Conservation (phyloP, 768 basidiomycete species). For the Russula ochroleuca region DNA sequence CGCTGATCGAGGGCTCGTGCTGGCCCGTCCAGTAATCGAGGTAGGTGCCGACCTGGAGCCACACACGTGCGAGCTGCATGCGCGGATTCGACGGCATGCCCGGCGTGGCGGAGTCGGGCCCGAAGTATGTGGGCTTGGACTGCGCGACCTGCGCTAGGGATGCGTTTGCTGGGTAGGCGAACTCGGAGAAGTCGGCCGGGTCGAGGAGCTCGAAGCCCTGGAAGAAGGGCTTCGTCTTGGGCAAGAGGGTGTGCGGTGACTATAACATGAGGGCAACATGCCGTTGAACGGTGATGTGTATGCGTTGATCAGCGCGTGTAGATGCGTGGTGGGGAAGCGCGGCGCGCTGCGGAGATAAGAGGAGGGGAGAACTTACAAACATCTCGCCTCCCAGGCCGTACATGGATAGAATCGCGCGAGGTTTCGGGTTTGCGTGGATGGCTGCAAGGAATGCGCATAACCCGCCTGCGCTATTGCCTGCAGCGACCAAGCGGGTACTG, state of each 20-base stretch:
- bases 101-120: constrained; percentile 43
- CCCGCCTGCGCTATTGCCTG: constrained; percentile 59
- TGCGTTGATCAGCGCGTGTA: not conserved
- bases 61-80: constrained; percentile 53
- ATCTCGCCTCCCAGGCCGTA: constrained; percentile 65
- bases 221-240: constrained; percentile 50
- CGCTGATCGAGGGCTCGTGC: constrained; percentile 47
- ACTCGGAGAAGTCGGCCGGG: constrained; percentile 43
- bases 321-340: not conserved
- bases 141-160: constrained; percentile 35
- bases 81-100: constrained; percentile 61
- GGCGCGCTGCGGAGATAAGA: not conserved
- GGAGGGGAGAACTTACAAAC: constrained; percentile 34
- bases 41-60: constrained; percentile 53
- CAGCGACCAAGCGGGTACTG: constrained; percentile 43
- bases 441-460: constrained; percentile 61
- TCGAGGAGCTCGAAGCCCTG: constrained; percentile 54
- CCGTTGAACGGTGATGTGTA: not conserved
- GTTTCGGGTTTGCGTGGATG: constrained; percentile 49
- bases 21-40: constrained; percentile 55
- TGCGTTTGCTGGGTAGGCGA: constrained; percentile 42
- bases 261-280: constrained; percentile 28
- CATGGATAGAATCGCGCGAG: constrained; percentile 51
- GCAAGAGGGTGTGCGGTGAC: constrained; percentile 48
- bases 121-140: constrained; percentile 47